Conservation (phyloP, 768 basidiomycete species). For the Lentinula lateritia region DNA sequence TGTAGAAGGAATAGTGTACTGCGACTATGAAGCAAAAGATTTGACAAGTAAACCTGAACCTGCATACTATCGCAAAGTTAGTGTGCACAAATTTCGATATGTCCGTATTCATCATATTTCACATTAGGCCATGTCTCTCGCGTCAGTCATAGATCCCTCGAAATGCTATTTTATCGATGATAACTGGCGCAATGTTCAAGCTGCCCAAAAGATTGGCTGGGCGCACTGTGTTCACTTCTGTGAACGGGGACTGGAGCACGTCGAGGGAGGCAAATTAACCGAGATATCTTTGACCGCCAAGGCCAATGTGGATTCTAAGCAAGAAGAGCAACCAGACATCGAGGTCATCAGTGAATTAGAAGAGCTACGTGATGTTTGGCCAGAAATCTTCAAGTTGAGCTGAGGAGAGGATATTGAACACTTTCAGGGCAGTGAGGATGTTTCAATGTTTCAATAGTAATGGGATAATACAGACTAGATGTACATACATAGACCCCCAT, state of each 20-base stretch:
- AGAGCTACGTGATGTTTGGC: slow-evolving; percentile 67
- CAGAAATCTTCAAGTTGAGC: slow-evolving; percentile 53
- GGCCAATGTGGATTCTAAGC: slow-evolving; percentile 22
- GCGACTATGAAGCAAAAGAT: slow-evolving; percentile 62
- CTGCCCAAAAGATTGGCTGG: slow-evolving; percentile 66
- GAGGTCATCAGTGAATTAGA: slow-evolving; percentile 52
- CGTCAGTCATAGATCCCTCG: slow-evolving; percentile 54
- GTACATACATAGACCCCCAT: too few species aligned
- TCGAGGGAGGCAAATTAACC: slow-evolving; percentile 58
- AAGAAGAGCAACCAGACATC: slow-evolving; percentile 35
- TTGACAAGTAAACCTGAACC: slow-evolving; percentile 82
- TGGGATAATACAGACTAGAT: too few species aligned
- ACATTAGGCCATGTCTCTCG: slow-evolving; percentile 58
- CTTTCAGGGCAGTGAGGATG: too few species aligned
- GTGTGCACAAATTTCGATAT: background rate
- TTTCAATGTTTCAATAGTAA: too few species aligned
- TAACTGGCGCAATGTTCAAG: slow-evolving; percentile 61
- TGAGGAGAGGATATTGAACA: background rate
- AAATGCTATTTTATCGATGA: slow-evolving; percentile 82
- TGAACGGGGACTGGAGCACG: slow-evolving; percentile 56
- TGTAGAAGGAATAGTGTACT: slow-evolving; percentile 72
- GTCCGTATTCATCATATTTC: slow-evolving; percentile 3
- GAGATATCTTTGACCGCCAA: slow-evolving; percentile 26
- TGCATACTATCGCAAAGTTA: slow-evolving; percentile 60
- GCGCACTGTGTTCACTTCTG: slow-evolving; percentile 70